A percentile compares a stretch with the other conserved stretches of the same genome.
Conservation (phyloP, 306 rosid genomes). For the Castanopsis chinensis region DNA sequence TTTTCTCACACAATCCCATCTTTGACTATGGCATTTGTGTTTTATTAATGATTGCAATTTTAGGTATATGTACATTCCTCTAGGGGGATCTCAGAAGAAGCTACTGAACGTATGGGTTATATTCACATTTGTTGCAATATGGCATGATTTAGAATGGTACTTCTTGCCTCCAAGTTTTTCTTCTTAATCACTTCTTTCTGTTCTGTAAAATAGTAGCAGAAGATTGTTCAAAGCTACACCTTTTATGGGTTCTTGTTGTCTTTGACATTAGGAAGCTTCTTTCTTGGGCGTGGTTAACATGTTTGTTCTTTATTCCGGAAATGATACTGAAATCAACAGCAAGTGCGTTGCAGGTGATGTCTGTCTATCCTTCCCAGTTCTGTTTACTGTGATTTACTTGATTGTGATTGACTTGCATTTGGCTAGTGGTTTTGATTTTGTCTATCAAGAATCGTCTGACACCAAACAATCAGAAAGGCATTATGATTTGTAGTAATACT, state of each 20-base stretch:
- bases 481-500: background rate
- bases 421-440: background rate
- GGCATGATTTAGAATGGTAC: slow-evolving; percentile 98
- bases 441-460: background rate
- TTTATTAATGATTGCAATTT: slow-evolving; percentile 19
- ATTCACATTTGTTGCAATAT: slow-evolving; percentile 89
- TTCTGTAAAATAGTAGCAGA: slow-evolving; percentile 22
- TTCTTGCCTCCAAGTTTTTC: slow-evolving; percentile 18
- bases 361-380: background rate
- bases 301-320: slow-evolving; percentile 88
- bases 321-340: slow-evolving; percentile 71
- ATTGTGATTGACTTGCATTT: slow-evolving; percentile 1
- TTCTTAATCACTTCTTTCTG: slow-evolving; percentile 22
- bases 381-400: background rate
- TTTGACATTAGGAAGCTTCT: slow-evolving; percentile 81
- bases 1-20: slow-evolving; percentile 13
- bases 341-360: slow-evolving; percentile 65
- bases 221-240: slow-evolving; percentile 15
- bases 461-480: background rate
- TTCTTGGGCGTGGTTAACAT: slow-evolving; percentile 97
- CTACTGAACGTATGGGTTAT: slow-evolving; percentile 81
- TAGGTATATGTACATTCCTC: slow-evolving; percentile 94
- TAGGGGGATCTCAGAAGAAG: slow-evolving; percentile 80
- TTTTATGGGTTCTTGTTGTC: slow-evolving; percentile 18
- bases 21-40: background rate